Evolutionary conservation across 78 protist genomes (phyloP).

Genomic region (Dictyostelium discoideum): dicty_2.7 NC_007091.3:2048501-2049000

Average conservation of each 20-base stretch:
- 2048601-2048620: background rate
- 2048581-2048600: background rate
- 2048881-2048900: constrained; percentile 13
- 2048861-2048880: constrained; percentile 22
- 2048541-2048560: background rate
- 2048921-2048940: constrained; percentile 40
- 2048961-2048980: no score
- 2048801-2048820: constrained; percentile 39
- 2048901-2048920: constrained; percentile 72
- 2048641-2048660: background rate
- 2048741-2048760: constrained; percentile 1
- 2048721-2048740: background rate
- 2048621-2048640: no score
- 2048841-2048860: constrained; percentile 70
- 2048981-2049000: no score
- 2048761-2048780: constrained; percentile 25
- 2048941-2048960: background rate
- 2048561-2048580: no score
- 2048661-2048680: background rate
- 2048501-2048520: constrained; percentile 12
- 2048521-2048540: no score
- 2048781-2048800: constrained; percentile 53
- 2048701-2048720: background rate
- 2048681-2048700: background rate
- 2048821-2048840: constrained; percentile 56